Evolutionary conservation across 371 early-diverging fungal species (phyloP).

Genomic region (Saksenaea oblongispora): DNA sequence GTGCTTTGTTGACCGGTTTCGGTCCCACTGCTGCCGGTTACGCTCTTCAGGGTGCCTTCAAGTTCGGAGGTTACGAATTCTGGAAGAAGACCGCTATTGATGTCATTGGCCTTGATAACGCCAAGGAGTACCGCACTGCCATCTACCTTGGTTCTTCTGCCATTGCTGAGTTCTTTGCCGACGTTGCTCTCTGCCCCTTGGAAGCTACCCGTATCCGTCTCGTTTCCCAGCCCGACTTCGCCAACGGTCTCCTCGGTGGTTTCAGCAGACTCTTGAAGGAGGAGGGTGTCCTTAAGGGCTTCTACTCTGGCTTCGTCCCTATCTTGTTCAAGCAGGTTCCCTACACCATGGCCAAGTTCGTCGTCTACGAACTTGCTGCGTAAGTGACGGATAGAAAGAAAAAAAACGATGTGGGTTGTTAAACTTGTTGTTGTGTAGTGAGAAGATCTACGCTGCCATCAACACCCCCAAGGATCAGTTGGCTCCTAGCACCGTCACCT

Average conservation of each 20-base stretch:
- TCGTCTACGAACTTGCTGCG: conserved; percentile 81
- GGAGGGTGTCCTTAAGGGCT: conserved; percentile 66
- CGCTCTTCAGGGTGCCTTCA: conserved; percentile 85
- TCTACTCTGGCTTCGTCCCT: conserved; percentile 76
- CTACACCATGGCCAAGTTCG: conserved; percentile 97
- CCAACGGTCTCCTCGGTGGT: conserved; percentile 56
- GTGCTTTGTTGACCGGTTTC: conserved; percentile 77
- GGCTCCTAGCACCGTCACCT: conserved; percentile 42
- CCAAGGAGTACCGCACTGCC: conserved; percentile 72
- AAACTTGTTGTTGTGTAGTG: conserved; percentile 25
- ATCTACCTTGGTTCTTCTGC: conserved; percentile 83
- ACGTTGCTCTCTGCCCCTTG: conserved; percentile 80
- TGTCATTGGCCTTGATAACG: conserved; percentile 71
- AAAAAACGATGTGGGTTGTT: background rate
- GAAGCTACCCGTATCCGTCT: conserved; percentile 66
- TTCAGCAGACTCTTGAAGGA: conserved; percentile 61
- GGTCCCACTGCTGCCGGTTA: conserved; percentile 87
- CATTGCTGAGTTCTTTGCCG: conserved; percentile 88
- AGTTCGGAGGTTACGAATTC: conserved; percentile 88
- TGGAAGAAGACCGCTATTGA: conserved; percentile 76
- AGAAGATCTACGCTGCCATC: conserved; percentile 28
- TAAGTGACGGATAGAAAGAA: conserved; percentile 66
- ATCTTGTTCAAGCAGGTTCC: conserved; percentile 89
- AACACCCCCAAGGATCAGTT: conserved; percentile 46
- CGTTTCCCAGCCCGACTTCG: conserved; percentile 62